Base-by-base conservation (phyloP, 2,329 filamentous ascomycete species). In the Arthrobotrys conoides region DNA sequence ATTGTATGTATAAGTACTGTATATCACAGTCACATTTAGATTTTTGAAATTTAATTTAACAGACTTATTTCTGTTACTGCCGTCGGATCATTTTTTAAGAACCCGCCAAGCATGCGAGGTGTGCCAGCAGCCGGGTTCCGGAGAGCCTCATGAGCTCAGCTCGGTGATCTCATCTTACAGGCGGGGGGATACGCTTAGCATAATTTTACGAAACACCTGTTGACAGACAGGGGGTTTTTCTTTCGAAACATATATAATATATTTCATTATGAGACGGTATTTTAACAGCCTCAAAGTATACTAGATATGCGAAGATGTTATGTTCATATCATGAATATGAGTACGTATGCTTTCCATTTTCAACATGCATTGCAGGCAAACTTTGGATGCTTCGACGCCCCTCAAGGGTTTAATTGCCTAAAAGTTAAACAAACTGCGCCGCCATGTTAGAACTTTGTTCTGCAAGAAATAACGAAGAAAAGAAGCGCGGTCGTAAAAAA, bases 111-210 rank as follows among this genome's bases (percentile, higher is more conserved):
- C 27, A 63, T 41, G 49, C 70, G 36, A 33, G 70, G 51, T 44
- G 48, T 57, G 46, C 48, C n/a, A 27, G 55, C 30, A 22, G n/a
- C 55, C 41, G 55, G 36, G 57, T 51, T 61, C 41, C 51, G 51
- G 66, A 49, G 46, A 49, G 55, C 57, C 65, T 38, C 20, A 51
- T 22, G 18, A 46, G 16, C 41, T 9, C 33, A 51, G 16, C 41
- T 9, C 33, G 38, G 57, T 61, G 57, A 61, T 44, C 68, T 71
- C 57, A 71, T 55, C 68, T 71, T 38, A 59, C 67, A 71, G 53
- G 51, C 30, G 55, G 27, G 36, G 51, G n/a, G n/a, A 16, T 36
- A 59, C 20, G 38, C 36, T 20, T 18, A 22, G 16, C n/a, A 46
- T 18, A n/a, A n/a, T n/a, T n/a, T n/a, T n/a, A n/a, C n/a, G n/a